A percentile compares a stretch with the other conserved stretches of the same genome.
phyloP scores from a whole-genome alignment of 2,329 filamentous ascomycete genomes.

The Emergomyces orientalis region DNA sequence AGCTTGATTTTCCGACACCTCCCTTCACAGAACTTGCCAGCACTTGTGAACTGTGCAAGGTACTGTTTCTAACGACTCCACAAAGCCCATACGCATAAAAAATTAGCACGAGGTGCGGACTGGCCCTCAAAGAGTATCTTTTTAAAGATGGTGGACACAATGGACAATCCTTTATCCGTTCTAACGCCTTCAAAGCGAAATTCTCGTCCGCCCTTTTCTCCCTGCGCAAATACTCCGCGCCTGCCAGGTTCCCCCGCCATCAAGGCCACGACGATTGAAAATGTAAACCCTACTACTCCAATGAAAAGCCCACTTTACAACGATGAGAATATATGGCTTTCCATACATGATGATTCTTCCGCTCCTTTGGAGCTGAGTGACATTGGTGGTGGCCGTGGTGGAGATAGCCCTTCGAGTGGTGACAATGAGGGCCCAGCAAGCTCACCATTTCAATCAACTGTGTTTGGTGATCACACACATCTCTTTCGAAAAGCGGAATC shows the following conservation, averaged over 20 bases:
- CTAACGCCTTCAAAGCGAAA: conserved; percentile 36
- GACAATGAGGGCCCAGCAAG: conserved; percentile 21
- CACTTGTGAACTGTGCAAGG: neutral
- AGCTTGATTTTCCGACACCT: neutral
- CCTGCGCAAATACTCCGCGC: neutral
- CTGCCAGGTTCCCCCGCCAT: neutral
- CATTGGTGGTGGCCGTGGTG: neutral
- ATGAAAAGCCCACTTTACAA: conserved; percentile 13
- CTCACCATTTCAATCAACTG: conserved; percentile 29
- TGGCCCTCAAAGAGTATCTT: neutral
- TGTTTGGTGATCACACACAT: conserved; percentile 16
- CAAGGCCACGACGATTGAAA: neutral
- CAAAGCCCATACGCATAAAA: neutral
- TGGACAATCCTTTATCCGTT: conserved; percentile 35
- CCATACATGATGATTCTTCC: neutral
- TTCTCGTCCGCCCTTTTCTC: conserved; percentile 24
- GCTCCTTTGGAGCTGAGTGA: neutral
- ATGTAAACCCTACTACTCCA: neutral
- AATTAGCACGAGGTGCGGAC: neutral
- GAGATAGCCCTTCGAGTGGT: neutral
- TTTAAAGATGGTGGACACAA: conserved; percentile 14
- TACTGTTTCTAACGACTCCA: neutral
- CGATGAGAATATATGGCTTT: neutral
- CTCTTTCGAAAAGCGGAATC: neutral
- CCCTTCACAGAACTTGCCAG: no score